Conservation (phyloP, 2,329 filamentous ascomycete genomes). For the Monosporascus sp. region DNA sequence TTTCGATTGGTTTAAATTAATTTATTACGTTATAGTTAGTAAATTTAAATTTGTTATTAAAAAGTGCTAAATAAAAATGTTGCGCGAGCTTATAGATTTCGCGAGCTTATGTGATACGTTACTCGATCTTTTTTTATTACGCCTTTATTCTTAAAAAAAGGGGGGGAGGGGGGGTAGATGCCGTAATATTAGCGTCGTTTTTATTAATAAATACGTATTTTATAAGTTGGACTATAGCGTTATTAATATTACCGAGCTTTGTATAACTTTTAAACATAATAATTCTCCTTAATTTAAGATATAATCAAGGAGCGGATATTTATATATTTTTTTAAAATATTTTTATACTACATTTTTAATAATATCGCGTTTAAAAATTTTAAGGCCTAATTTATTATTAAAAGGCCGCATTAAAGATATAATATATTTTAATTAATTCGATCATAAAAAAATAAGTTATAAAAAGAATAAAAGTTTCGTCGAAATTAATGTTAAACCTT, state of each 20-base stretch:
- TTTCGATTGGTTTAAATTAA: no score
- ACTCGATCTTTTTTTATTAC: no score
- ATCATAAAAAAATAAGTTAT: constrained; percentile 24
- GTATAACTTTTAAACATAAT: constrained; percentile 33
- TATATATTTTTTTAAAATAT: constrained; percentile 24
- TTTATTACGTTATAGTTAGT: no score
- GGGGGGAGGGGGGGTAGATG: no score
- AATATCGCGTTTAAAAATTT: constrained; percentile 27
- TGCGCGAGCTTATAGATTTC: no score
- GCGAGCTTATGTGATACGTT: no score
- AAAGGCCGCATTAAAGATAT: constrained; percentile 25
- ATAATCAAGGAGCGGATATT: constrained; percentile 22
- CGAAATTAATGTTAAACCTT: constrained; percentile 26
- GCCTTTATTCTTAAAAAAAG: no score
- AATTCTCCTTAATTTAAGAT: constrained; percentile 27
- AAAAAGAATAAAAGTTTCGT: constrained; percentile 19
- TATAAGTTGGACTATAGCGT: constrained; percentile 17
- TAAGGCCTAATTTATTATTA: constrained; percentile 30
- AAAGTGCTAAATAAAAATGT: no score
- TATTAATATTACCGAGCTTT: constrained; percentile 23
- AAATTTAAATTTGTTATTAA: no score
- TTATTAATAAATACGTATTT: constrained; percentile 17
- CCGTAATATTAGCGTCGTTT: constrained; percentile 3
- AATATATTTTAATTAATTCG: constrained; percentile 29
- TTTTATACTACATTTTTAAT: constrained; percentile 32